Evolutionary conservation across 805 yeast genomes (phyloP), one percentile per base, ranked within the genome.

Genomic region (Kodamaea restingae): DNA sequence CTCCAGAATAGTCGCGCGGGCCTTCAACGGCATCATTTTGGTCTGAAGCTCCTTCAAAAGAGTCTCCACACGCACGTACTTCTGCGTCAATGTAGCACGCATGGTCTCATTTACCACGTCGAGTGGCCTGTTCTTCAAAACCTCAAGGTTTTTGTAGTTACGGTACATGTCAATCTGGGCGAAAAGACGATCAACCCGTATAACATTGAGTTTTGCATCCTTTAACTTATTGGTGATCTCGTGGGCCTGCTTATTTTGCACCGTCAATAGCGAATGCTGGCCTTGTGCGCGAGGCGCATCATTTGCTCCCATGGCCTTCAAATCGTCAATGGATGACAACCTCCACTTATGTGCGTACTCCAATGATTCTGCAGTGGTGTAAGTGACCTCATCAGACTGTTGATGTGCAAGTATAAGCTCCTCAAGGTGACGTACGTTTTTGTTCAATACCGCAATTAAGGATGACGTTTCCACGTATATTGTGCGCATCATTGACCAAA

Each of bases 11-110:
- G 44, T 38, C 4, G 45, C 35, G 31, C 48, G 52, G 2, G 65
- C 61, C 38, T 65, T 66, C 7, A 67, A 45, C 1, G 70, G 66
- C 43, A 67, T 52, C 48, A 68, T 41, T 31, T 48, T 48, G 17
- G 48, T 39, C 21, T 54, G 38, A 7, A 63, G 42, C 24, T 58
- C 47, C 11, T 54, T 54, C 27, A 56, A 58, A 8, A 56, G 48
- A 9, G 38, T 27, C 38, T 52, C 47, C 24, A 64, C 53, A 1
- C 42, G 42, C 2, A 45, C 42, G 12, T 61, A 43, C 41, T 65
- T 65, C 26, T 44, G 43, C 14, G 70, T 49, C 15, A 68, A 41
- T 0, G 40, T 45, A 5, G 22, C 48, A 46, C 56, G 58, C 33
- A 64, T 40, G 8, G 45, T 37, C 18, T 55, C 60, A 20, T 55